Evolutionary conservation across 2,329 filamentous ascomycete genomes (phyloP), one percentile per base, ranked within the genome.

Genomic region (Exophiala mesophila): DNA sequence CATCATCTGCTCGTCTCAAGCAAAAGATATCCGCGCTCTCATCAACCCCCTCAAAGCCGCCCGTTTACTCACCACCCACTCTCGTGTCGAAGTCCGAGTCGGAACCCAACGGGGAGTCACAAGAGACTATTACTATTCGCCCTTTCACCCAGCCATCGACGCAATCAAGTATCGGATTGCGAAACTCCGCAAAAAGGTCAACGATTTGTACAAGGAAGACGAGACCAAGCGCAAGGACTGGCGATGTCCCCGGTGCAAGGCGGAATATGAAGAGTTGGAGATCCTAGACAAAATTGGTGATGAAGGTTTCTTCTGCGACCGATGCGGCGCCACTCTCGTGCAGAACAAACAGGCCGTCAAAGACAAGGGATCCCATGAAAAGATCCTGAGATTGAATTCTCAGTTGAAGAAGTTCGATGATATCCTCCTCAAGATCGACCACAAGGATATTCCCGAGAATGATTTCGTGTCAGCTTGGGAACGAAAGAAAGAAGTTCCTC

Each of bases 51-150:
- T 98, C 39, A 80, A 81, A 55, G 88, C 95, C 62, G 88, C 94
- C 59, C 83, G 90, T 40, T 80, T 98, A 57, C 71, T 97, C 45
- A 54, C 45, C 59, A 86, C 77, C 57, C 82, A 82, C 62, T 80
- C 82, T 21, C 82, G 88, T 47, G 78, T 82, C 36, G 88, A 95
- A 62, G 70, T 85, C 41, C 82, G 83, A 53, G 85, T 89, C 59
- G 87, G 86, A 38, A 85, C 88, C 46, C 83, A 85, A 44, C 82
- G 88, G 39, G 84, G 87, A 4, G 82, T 85, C 54, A 88, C 84
- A 60, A 80, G 87, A 57, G 94, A 90, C 50, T 98, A 95, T 74
- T 98, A 94, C 70, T 98, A 87, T 66, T 90, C 98, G 62, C 89
- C 96, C 62, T 94, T 94, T 59, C 87, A 92, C 46, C 85, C 87